Evolutionary conservation across 1,284 basidiomycete species (phyloP), one percentile per base, ranked within the genome.

Genomic region (Trichosporon coremiiforme): DNA sequence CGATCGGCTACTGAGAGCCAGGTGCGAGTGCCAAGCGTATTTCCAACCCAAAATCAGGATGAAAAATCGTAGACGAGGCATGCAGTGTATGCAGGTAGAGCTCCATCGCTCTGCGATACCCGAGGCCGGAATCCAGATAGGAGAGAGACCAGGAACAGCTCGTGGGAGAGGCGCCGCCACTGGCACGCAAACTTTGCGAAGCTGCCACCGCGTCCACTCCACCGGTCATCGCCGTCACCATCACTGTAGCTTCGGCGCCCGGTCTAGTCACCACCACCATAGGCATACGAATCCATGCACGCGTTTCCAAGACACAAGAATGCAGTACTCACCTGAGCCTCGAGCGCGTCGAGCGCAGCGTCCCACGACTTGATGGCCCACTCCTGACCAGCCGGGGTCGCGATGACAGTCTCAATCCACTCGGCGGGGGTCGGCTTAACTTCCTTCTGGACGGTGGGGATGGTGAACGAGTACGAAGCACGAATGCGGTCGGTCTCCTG

Each of bases 331-430:
- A 69, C 68, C 72, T 69, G 66, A 45, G 68, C 62, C 9, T 60
- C 13, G 8, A 73, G 68, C 20, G 69, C 72, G 50, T 57, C 70
- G 45, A 73, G 68, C 12, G 66, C 41, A 2, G 20, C 35, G 65
- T 67, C 62, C 70, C 70, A 73, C 1, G 72, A 45, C 12, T 38
- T n/a, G 38, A 60, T 47, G 41, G 66, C 72, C 72, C 72, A 73
- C 62, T 55, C 36, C 65, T 68, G 68, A 3, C 72, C 72, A 5
- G 29, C 66, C 20, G 67, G 47, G 62, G 70, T 73, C 29, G 45
- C 50, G 41, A 73, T 25, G 35, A 68, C 47, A 17, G 36, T 38
- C 12, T 47, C 68, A 53, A 68, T 65, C 68, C 68, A 73, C 70
- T 73, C 64, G 36, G 55, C 29, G 10, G 68, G 66, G 25, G 68